Evolutionary conservation across 1,139 yeast genomes (phyloP).

Genomic region (Meyerozyma sp.): DNA sequence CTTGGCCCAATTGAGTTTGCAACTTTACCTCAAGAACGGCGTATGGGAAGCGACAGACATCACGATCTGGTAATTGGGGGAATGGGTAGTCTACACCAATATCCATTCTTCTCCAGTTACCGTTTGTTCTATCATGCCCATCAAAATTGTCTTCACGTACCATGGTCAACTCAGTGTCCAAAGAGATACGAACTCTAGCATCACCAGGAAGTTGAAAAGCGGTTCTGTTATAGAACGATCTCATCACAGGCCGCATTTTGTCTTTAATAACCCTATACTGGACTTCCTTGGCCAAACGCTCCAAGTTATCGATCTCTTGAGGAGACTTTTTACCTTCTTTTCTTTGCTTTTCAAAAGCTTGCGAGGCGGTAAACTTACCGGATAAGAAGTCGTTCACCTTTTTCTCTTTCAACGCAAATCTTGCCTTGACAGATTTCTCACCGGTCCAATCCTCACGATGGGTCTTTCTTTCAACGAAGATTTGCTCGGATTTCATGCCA

Average conservation of each 20-base stretch:
- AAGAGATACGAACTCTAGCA: conserved; percentile 95
- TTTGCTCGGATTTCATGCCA: conserved; percentile 89
- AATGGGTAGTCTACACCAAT: conserved; percentile 98
- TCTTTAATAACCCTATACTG: conserved; percentile 84
- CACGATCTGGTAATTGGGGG: conserved; percentile 73
- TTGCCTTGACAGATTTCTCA: conserved; percentile 94
- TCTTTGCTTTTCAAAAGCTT: conserved; percentile 87
- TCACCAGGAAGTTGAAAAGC: conserved; percentile 99
- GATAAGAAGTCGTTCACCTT: conserved; percentile 76
- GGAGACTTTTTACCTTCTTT: conserved; percentile 85
- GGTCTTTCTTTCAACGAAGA: conserved; percentile 94
- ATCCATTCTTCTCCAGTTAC: conserved; percentile 97
- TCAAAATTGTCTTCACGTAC: conserved; percentile 96
- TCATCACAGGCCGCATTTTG: conserved; percentile 85
- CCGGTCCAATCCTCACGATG: conserved; percentile 99
- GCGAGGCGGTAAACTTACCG: conserved; percentile 82
- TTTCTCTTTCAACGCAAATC: conserved; percentile 88
- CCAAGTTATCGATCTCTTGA: conserved; percentile 87
- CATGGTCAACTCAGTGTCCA: conserved; percentile 93
- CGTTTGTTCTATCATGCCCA: conserved; percentile 82
- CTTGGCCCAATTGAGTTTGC: conserved; percentile 97
- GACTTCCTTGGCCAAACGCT: conserved; percentile 85
- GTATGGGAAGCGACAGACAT: conserved; percentile 89
- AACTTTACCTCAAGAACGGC: conserved; percentile 95
- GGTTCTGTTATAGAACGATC: conserved; percentile 95